Conservation (phyloP, 805 yeast species). For the Pichia scutulata region DNA sequence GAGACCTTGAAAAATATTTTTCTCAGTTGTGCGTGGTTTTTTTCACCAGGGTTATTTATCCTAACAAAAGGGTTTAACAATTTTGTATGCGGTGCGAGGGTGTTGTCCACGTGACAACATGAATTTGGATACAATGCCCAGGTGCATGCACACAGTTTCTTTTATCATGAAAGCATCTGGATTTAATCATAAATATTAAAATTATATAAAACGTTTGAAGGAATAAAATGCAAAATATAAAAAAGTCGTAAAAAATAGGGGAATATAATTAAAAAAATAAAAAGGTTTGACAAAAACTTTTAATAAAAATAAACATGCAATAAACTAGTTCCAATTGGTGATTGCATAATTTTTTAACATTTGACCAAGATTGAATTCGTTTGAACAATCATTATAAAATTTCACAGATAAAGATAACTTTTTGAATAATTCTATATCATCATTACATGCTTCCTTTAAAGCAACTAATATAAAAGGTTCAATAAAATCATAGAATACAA, state of each 20-base stretch:
- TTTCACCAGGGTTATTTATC: neutral
- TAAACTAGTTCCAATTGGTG: constrained; percentile 24
- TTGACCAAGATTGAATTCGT: constrained; percentile 36
- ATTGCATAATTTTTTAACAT: constrained; percentile 36
- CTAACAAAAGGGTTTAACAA: neutral
- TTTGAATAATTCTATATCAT: constrained; percentile 9
- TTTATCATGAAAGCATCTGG: no score
- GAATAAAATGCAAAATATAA: neutral
- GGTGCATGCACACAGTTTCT: no score
- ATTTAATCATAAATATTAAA: no score
- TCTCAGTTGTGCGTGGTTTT: neutral
- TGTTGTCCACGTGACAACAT: neutral
- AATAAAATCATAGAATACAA: constrained; percentile 76
- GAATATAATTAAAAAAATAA: neutral
- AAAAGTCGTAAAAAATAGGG: neutral
- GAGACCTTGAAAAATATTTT: neutral
- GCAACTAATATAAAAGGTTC: constrained; percentile 27
- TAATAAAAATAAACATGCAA: neutral
- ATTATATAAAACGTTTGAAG: neutral
- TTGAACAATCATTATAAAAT: constrained; percentile 27
- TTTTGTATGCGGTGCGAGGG: neutral
- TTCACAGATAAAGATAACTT: constrained; percentile 10
- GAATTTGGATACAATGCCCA: no score
- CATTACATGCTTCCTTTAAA: constrained; percentile 17
- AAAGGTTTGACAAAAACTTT: neutral